Evolutionary conservation across 1,284 basidiomycete species (phyloP).

Genomic region (Inonotus obliquus): DNA sequence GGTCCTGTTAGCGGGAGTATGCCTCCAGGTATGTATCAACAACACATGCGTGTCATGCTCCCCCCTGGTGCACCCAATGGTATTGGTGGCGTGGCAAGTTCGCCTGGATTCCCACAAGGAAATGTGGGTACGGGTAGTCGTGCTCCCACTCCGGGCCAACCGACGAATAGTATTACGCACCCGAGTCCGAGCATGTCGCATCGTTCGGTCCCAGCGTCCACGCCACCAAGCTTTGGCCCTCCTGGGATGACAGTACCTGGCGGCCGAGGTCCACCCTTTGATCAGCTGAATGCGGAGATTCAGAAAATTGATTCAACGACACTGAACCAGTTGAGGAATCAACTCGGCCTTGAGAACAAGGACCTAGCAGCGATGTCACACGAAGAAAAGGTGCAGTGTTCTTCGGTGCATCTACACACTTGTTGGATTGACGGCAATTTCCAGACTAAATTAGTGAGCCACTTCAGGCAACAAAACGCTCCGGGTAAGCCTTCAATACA

Average conservation of each 20-base stretch:
- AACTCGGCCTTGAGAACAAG: constrained; percentile 13
- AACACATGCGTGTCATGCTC: constrained; percentile 4
- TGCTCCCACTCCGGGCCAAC: constrained; percentile 12
- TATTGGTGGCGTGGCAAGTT: not conserved
- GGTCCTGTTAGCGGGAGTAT: not conserved
- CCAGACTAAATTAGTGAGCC: constrained; percentile 1
- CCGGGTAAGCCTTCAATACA: not conserved
- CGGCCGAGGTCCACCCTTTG: constrained; percentile 8
- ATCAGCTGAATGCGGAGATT: constrained; percentile 8
- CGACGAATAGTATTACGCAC: not conserved
- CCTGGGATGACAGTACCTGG: not conserved
- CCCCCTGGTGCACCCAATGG: constrained; percentile 3
- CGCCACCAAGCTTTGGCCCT: constrained; percentile 13
- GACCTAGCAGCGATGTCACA: not conserved
- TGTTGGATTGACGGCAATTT: not conserved
- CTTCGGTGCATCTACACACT: not conserved
- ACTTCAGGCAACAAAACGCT: not conserved
- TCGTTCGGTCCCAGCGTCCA: constrained; percentile 9
- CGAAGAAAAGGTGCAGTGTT: constrained; percentile 13
- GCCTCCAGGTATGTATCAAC: constrained; percentile 1
- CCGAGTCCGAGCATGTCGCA: constrained; percentile 14
- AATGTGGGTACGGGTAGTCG: constrained; percentile 11
- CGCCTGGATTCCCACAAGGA: constrained; percentile 5
- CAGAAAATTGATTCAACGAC: constrained; percentile 10
- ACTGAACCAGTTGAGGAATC: constrained; percentile 9